Evolutionary conservation across 345 rosid species (phyloP).

Genomic region (Aethionema arabicum): DNA sequence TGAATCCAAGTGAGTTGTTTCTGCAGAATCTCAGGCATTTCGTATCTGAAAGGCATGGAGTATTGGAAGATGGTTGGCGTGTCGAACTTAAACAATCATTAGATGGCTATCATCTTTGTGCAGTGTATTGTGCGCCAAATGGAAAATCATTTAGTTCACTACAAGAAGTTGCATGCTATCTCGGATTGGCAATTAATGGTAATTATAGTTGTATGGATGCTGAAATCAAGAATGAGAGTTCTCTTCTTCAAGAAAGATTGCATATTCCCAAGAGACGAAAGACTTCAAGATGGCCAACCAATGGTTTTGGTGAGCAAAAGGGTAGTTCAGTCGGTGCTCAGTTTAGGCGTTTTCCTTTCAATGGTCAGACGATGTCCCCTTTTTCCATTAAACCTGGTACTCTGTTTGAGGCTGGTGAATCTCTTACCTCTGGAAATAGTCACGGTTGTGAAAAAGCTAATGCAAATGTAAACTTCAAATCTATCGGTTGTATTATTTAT

Average conservation of each 20-base stretch:
- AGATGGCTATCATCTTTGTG: constrained; percentile 49
- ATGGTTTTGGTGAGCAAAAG: constrained; percentile 60
- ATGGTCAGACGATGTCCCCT: constrained; percentile 41
- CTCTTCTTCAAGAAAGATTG: constrained; percentile 54
- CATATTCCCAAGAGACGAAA: constrained; percentile 62
- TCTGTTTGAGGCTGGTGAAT: constrained; percentile 42
- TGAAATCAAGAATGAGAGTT: constrained; percentile 47
- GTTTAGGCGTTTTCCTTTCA: constrained; percentile 44
- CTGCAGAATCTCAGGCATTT: constrained; percentile 79
- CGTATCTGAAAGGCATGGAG: constrained; percentile 78
- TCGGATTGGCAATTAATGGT: constrained; percentile 61
- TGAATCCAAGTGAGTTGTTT: constrained; percentile 58
- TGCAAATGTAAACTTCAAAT: constrained; percentile 47
- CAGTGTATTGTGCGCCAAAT: constrained; percentile 76
- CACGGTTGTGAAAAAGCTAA: constrained; percentile 39
- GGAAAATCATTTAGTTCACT: constrained; percentile 75
- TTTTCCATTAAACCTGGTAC: constrained; percentile 37
- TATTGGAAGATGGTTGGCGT: constrained; percentile 80
- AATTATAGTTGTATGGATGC: constrained; percentile 40
- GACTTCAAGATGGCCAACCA: constrained; percentile 44
- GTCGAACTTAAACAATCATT: constrained; percentile 64
- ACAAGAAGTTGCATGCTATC: constrained; percentile 80
- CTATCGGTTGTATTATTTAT: not conserved
- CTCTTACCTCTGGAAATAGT: constrained; percentile 40
- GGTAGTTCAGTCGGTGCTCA: constrained; percentile 43